phyloP scores from a whole-genome alignment of 176 grass and related monocot species.

The Avena insularis region DNA sequence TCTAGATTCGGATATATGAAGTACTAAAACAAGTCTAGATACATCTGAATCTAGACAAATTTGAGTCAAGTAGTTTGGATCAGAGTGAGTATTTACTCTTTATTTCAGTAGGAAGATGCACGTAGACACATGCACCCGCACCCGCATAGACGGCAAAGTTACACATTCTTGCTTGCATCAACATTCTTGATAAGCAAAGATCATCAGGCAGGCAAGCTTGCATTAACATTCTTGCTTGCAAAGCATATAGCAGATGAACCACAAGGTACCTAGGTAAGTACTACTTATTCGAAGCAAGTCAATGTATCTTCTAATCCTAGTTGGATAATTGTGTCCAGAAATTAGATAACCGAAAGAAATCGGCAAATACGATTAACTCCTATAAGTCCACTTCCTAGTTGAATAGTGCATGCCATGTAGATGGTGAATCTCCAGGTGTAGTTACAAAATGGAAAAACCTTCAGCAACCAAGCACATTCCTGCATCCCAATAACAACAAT shows the following conservation, averaged over 20 bases:
- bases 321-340: background rate
- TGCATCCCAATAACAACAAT: background rate
- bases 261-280: background rate
- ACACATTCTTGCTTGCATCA: too few species aligned
- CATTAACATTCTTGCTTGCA: background rate
- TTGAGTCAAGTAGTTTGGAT: too few species aligned
- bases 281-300: background rate
- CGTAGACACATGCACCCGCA: background rate
- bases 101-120: background rate
- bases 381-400: background rate
- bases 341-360: background rate
- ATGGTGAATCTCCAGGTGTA: background rate
- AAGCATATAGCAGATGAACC: background rate
- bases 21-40: too few species aligned
- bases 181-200: background rate
- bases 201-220: background rate
- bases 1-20: too few species aligned
- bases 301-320: background rate
- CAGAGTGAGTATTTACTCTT: background rate
- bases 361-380: background rate
- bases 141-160: too few species aligned
- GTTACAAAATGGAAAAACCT: background rate
- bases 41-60: too few species aligned
- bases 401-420: background rate
- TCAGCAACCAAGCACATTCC: background rate